A percentile compares a stretch with the other conserved stretches of the same genome.
These are phyloP conservation scores for Chaetoceros tenuissimus DNA, from an alignment of 108 stramenopile species.

Conservation along the genomic window DNA sequence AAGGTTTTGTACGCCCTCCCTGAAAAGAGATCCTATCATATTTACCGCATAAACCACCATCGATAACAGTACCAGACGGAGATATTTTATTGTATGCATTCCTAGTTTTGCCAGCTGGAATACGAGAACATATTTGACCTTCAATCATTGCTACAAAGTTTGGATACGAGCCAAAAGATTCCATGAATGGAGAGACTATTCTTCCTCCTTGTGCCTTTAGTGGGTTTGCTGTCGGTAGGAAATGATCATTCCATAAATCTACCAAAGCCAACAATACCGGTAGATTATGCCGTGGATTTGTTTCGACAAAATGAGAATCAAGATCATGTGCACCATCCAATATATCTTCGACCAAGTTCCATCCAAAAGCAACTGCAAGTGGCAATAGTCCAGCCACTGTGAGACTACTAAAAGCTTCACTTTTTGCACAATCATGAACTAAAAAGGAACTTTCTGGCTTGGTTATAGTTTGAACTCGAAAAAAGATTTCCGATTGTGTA, in stretches of 20 bases:
- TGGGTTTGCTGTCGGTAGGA: constrained; percentile 16
- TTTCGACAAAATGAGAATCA: constrained; percentile 75
- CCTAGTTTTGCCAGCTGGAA: not conserved
- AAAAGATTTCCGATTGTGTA: constrained; percentile 30
- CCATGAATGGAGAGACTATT: constrained; percentile 44
- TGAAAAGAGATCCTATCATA: constrained; percentile 48
- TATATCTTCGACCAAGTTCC: constrained; percentile 43
- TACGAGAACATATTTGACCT: constrained; percentile 32
- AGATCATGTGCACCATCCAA: constrained; percentile 71
- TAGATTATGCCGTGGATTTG: constrained; percentile 77
- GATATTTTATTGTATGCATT: not conserved
- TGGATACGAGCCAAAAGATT: constrained; percentile 51
- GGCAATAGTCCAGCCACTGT: constrained; percentile 67
- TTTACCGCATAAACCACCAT: constrained; percentile 18
- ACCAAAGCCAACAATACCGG: constrained; percentile 61
- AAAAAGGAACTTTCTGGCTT: constrained; percentile 51
- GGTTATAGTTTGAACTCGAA: constrained; percentile 11
- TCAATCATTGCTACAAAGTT: constrained; percentile 56
- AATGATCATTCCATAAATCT: constrained; percentile 76
- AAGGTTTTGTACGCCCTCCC: constrained; percentile 12
- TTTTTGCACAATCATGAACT: constrained; percentile 51
- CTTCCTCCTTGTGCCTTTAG: constrained; percentile 19
- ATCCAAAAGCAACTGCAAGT: constrained; percentile 69
- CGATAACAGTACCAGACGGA: constrained; percentile 4
- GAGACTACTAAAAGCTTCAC: constrained; percentile 66